These are phyloP conservation scores for Phellopilus nigrolimitatus DNA, from an alignment of 1,284 basidiomycete species.

Conservation along the genomic window DNA sequence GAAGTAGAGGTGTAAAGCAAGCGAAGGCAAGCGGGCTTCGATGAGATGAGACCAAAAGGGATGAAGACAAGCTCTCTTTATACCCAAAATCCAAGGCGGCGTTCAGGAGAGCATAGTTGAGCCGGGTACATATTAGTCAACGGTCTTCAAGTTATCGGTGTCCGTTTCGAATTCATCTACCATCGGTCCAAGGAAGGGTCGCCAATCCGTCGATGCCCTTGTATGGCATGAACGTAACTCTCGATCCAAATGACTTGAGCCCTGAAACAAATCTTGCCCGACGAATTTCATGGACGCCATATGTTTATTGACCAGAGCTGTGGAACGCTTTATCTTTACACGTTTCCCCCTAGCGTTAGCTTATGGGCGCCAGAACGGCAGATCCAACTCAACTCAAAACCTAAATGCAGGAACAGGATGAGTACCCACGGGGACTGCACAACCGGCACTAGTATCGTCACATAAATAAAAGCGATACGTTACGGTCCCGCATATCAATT, in stretches of 20 bases:
- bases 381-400: no score
- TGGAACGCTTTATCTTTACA: no score
- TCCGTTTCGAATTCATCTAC: constrained; percentile 11
- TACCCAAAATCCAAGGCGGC: constrained; percentile 3
- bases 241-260: not conserved
- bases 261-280: constrained; percentile 12
- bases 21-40: not conserved
- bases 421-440: no score
- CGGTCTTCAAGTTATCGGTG: constrained; percentile 5
- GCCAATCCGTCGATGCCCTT: constrained; percentile 5
- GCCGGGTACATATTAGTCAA: not conserved
- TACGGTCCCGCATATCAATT: no score
- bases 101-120: constrained; percentile 4
- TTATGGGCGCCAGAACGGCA: no score
- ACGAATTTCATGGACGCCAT: no score
- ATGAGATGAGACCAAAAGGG: not conserved
- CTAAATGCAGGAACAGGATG: no score
- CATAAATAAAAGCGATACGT: no score
- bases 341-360: no score
- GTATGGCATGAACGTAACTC: constrained; percentile 7
- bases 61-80: not conserved
- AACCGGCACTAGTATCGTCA: no score
- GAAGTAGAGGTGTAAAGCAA: not conserved
- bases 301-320: no score
- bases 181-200: constrained; percentile 1